Conservation (phyloP, 306 rosid species). For the Myrica gale region DNA sequence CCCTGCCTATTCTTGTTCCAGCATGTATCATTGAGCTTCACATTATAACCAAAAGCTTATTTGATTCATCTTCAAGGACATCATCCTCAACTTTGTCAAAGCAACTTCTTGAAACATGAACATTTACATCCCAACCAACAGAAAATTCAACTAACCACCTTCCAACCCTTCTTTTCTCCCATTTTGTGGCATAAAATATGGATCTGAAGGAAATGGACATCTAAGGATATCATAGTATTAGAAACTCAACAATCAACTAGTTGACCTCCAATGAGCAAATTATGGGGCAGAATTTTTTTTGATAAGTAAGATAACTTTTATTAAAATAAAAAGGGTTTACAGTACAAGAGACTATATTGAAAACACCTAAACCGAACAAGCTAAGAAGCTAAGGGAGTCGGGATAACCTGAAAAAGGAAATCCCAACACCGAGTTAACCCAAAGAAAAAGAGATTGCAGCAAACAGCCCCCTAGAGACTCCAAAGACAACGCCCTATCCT, state of each 20-base stretch:
- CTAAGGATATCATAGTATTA: background rate
- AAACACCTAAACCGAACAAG: too few relatives aligned
- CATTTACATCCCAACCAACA: background rate
- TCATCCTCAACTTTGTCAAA: background rate
- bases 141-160: background rate
- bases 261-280: background rate
- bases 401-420: too few relatives aligned
- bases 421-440: too few relatives aligned
- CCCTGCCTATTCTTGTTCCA: background rate
- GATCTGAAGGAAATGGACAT: background rate
- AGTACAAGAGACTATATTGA: too few relatives aligned
- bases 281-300: background rate
- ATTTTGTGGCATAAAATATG: background rate
- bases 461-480: too few relatives aligned
- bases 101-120: background rate
- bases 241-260: background rate
- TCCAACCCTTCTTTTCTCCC: constrained; percentile 6
- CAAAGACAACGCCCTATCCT: too few relatives aligned
- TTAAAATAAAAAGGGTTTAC: too few relatives aligned
- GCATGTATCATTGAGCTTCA: background rate
- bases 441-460: too few relatives aligned
- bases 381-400: too few relatives aligned
- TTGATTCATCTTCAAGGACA: background rate
- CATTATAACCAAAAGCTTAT: background rate
- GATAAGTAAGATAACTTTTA: too few relatives aligned